Conservation (phyloP, 768 basidiomycete species). For the Paxillus ammoniavirescens region DNA sequence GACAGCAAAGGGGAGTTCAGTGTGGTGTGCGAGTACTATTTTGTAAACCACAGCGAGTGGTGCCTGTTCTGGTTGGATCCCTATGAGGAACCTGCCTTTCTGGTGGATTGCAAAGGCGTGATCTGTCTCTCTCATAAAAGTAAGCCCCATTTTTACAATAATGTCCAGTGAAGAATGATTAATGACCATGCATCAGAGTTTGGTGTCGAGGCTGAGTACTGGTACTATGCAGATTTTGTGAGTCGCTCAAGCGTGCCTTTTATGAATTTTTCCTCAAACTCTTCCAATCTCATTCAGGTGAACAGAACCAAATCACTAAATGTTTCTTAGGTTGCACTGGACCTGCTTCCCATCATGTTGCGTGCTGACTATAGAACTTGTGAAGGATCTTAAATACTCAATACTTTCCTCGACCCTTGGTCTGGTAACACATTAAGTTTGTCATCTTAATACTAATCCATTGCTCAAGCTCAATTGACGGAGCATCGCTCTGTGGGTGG, state of each 20-base stretch:
- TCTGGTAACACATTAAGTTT: background rate
- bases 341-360: constrained; percentile 2
- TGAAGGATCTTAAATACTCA: constrained; percentile 1
- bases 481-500: background rate
- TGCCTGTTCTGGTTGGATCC: constrained; percentile 50
- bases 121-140: constrained; percentile 39
- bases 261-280: background rate
- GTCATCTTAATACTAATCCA: background rate
- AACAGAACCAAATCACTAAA: background rate
- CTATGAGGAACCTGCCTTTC: constrained; percentile 29
- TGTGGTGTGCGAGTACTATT: constrained; percentile 39
- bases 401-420: background rate
- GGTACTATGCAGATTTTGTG: constrained; percentile 11
- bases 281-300: background rate
- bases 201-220: constrained; percentile 23
- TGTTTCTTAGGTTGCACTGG: constrained; percentile 21
- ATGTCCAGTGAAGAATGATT: background rate
- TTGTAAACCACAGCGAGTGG: constrained; percentile 40
- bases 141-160: constrained; percentile 19
- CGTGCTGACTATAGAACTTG: background rate
- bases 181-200: constrained; percentile 7
- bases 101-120: constrained; percentile 39
- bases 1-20: constrained; percentile 12
- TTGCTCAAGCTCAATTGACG: background rate
- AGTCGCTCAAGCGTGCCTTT: background rate